These are phyloP conservation scores for Globisporangium parvum DNA, from an alignment of 352 stramenopile species.

Conservation along the genomic window DNA sequence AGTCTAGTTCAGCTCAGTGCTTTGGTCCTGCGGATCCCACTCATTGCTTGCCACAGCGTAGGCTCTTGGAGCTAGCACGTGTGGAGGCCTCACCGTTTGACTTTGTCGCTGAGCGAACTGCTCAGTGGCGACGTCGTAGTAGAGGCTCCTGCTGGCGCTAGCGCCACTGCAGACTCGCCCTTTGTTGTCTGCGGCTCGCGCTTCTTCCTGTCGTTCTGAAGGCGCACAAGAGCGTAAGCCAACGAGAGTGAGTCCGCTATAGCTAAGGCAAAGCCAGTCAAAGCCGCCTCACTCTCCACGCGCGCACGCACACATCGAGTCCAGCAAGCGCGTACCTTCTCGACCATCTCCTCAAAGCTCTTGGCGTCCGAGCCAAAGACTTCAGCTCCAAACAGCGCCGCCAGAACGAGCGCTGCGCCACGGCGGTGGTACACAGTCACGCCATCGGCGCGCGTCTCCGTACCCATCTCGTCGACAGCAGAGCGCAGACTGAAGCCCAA, in stretches of 20 bases:
- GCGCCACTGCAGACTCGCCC: conserved; percentile 14
- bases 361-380: conserved; percentile 49
- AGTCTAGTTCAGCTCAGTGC: conserved; percentile 1
- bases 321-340: conserved; percentile 36
- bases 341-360: conserved; percentile 82
- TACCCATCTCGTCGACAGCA: conserved; percentile 73
- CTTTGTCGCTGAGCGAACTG: conserved; percentile 3
- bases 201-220: conserved; percentile 38
- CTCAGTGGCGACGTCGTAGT: neutral
- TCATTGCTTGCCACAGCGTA: no score
- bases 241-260: conserved; percentile 3
- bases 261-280: neutral
- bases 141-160: conserved; percentile 2
- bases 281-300: neutral
- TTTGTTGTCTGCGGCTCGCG: conserved; percentile 21
- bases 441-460: conserved; percentile 66
- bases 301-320: neutral
- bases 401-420: conserved; percentile 66
- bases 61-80: no score
- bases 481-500: conserved; percentile 76
- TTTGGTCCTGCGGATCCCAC: no score
- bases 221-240: conserved; percentile 1
- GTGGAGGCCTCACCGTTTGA: conserved; percentile 1
- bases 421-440: conserved; percentile 84
- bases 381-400: conserved; percentile 47